Conservation (phyloP, 306 rosid genomes). For the Coriaria nepalensis region DNA sequence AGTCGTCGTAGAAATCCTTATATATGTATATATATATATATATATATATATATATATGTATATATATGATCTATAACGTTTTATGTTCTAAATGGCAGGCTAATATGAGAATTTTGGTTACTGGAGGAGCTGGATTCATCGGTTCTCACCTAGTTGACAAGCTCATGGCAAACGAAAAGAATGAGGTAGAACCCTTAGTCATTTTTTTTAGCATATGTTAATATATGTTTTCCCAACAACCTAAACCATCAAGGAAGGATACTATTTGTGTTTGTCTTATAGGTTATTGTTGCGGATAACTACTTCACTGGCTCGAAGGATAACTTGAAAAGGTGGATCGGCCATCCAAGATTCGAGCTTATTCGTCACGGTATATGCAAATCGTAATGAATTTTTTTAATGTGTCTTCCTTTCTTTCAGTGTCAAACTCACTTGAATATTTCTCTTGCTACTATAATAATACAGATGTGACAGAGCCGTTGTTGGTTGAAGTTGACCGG, state of each 20-base stretch:
- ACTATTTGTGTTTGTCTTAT: not conserved
- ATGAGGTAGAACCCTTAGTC: constrained; percentile 36
- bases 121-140: constrained; percentile 99
- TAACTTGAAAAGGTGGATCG: constrained; percentile 82
- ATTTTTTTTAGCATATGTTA: constrained; percentile 6
- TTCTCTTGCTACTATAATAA: constrained; percentile 2
- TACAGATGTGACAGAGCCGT: constrained; percentile 78
- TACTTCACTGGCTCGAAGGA: constrained; percentile 93
- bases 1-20: too few species aligned
- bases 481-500: constrained; percentile 86
- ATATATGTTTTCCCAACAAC: not conserved
- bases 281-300: constrained; percentile 86
- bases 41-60: not conserved
- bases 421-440: not conserved
- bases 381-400: not conserved
- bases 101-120: constrained; percentile 84
- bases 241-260: too few species aligned
- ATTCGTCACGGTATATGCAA: constrained; percentile 71
- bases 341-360: constrained; percentile 95
- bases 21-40: not conserved
- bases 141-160: constrained; percentile 96
- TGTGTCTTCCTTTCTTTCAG: not conserved
- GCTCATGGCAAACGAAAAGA: constrained; percentile 90
- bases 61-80: not conserved
- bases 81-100: constrained; percentile 34